Conservation (phyloP, 2,329 filamentous ascomycete species). For the Phaeophleospora eucalypticola region DNA sequence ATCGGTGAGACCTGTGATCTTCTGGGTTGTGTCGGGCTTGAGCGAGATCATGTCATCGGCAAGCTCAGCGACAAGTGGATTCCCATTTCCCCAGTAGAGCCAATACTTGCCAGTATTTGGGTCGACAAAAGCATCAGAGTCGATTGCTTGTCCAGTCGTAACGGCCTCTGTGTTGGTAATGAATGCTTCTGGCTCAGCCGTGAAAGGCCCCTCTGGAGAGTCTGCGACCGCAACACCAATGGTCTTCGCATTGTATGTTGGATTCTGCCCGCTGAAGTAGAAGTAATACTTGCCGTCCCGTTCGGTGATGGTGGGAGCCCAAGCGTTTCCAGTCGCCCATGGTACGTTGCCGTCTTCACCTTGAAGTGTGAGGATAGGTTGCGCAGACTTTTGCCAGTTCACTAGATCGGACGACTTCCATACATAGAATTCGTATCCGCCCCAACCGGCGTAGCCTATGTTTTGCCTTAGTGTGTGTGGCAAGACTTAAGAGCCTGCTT, state of each 20-base stretch:
- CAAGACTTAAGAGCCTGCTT: no score
- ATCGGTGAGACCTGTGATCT: constrained; percentile 37
- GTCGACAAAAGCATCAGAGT: constrained; percentile 26
- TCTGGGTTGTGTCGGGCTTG: constrained; percentile 34
- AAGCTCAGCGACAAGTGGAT: constrained; percentile 41
- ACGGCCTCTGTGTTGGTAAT: constrained; percentile 27
- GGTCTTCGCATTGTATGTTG: constrained; percentile 26
- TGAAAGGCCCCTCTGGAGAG: constrained; percentile 27
- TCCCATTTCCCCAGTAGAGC: constrained; percentile 38
- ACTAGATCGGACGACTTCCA: constrained; percentile 45
- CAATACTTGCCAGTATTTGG: constrained; percentile 25
- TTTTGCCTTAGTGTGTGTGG: no score
- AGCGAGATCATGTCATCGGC: constrained; percentile 46
- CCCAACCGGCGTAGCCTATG: no score
- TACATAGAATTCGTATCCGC: no score
- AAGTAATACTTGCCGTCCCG: constrained; percentile 29
- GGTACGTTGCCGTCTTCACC: constrained; percentile 42
- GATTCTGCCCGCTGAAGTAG: constrained; percentile 31
- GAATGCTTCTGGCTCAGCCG: constrained; percentile 23
- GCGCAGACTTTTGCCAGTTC: constrained; percentile 39
- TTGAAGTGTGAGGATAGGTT: constrained; percentile 45
- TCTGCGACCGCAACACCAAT: constrained; percentile 28
- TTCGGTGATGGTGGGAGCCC: constrained; percentile 28
- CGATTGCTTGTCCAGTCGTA: constrained; percentile 27
- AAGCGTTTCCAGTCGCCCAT: constrained; percentile 38